A percentile compares a stretch with the other conserved stretches of the same genome.
These are phyloP conservation scores for Heterococcus sp. DNA, from an alignment of 108 stramenopile genomes.

Conservation along the genomic window DNA sequence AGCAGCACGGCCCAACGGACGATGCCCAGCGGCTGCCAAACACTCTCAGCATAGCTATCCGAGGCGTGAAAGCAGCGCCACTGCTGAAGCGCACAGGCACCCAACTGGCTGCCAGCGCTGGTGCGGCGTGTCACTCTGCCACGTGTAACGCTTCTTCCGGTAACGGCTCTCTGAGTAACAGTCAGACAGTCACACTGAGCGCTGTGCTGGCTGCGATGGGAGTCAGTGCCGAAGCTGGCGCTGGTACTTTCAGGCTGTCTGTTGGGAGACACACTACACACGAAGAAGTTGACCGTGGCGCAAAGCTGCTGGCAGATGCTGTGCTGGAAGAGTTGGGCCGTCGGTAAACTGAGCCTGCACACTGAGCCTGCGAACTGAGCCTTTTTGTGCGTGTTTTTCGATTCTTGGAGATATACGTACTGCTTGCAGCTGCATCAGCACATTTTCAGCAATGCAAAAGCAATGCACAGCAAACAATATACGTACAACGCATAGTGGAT, in stretches of 20 bases:
- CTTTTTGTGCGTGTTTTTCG: too few species aligned
- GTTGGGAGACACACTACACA: constrained; percentile 58
- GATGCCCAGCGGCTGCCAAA: constrained; percentile 73
- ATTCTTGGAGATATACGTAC: too few species aligned
- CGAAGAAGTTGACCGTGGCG: neutral
- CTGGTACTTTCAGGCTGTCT: constrained; percentile 83
- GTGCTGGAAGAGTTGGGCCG: neutral
- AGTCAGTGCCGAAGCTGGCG: constrained; percentile 68
- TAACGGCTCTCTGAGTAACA: too few species aligned
- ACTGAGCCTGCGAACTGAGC: too few species aligned
- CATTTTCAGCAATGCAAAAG: too few species aligned
- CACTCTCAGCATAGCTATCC: constrained; percentile 81
- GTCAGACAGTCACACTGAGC: constrained; percentile 53
- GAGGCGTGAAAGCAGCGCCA: constrained; percentile 51
- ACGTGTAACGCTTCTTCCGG: too few species aligned
- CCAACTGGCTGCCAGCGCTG: neutral
- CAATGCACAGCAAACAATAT: too few species aligned
- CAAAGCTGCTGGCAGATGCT: neutral
- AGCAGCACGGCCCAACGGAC: constrained; percentile 73
- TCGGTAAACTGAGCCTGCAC: too few species aligned
- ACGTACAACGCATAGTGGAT: too few species aligned
- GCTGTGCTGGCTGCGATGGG: constrained; percentile 81
- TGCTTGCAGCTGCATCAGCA: too few species aligned
- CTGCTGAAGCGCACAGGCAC: constrained; percentile 8
- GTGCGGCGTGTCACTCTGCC: neutral